A percentile compares a stretch with the other conserved stretches of the same genome.
Conservation (phyloP, 306 rosid genomes). For the Dryas drummondii region DNA sequence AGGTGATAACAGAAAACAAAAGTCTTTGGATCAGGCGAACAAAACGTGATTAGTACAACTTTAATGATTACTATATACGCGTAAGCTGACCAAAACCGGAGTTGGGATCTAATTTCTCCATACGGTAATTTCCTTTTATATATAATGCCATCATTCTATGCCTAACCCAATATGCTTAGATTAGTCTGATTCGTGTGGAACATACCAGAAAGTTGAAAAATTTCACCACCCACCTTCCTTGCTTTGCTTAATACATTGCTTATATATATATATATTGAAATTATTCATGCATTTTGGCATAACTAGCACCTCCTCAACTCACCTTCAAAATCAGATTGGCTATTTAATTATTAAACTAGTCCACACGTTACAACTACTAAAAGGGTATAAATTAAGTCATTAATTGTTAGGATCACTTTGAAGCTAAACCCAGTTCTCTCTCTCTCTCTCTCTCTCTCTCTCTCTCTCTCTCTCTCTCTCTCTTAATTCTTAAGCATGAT, state of each 20-base stretch:
- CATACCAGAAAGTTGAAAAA: neutral
- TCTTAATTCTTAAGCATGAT: constrained; percentile 41
- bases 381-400: too few species aligned
- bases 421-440: too few species aligned
- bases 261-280: too few species aligned
- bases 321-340: too few species aligned
- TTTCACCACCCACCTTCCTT: neutral
- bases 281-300: too few species aligned
- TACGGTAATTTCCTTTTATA: neutral
- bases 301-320: too few species aligned
- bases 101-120: neutral
- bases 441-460: too few species aligned
- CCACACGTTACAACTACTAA: too few species aligned
- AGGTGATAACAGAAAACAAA: constrained; percentile 17
- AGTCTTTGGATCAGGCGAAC: constrained; percentile 16
- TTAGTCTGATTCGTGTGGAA: too few species aligned
- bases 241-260: too few species aligned
- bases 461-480: neutral
- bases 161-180: neutral
- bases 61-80: constrained; percentile 29
- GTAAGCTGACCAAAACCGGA: neutral
- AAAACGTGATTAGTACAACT: neutral
- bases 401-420: too few species aligned
- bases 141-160: neutral
- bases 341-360: too few species aligned